Conservation (phyloP, 768 basidiomycete genomes). For the Boletellus ananiceps region DNA sequence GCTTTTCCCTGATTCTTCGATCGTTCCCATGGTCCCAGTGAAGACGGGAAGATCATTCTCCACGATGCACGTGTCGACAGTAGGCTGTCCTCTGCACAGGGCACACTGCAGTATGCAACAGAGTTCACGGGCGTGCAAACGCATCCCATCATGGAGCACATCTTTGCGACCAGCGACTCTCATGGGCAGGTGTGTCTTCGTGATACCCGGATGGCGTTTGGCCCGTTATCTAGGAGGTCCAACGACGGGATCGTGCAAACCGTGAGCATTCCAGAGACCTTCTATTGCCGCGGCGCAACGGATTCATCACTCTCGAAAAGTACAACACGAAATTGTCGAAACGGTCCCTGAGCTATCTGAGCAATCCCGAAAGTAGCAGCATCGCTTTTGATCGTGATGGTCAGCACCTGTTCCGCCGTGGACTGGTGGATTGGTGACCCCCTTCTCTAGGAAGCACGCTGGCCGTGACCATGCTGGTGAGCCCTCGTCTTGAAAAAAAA, state of each 20-base stretch:
- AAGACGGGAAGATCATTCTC: conserved; percentile 63
- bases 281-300: conserved; percentile 7
- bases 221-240: conserved; percentile 40
- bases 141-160: conserved; percentile 63
- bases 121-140: conserved; percentile 64
- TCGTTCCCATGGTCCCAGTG: conserved; percentile 38
- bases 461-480: conserved; percentile 63
- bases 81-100: conserved; percentile 39
- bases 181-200: conserved; percentile 60
- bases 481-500: conserved; percentile 13
- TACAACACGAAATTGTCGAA: conserved; percentile 46
- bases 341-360: conserved; percentile 35
- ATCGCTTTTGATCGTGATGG: conserved; percentile 66
- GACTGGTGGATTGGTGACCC: background rate
- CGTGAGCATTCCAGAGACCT: background rate
- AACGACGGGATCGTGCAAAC: conserved; percentile 52
- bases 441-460: conserved; percentile 49
- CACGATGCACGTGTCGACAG: conserved; percentile 51
- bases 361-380: conserved; percentile 66
- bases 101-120: conserved; percentile 45
- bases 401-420: conserved; percentile 20
- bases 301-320: conserved; percentile 35
- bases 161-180: conserved; percentile 64
- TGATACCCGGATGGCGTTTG: conserved; percentile 73
- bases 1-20: conserved; percentile 14